phyloP scores from a whole-genome alignment of 805 yeast species.

The Alloascoidea africana region DNA sequence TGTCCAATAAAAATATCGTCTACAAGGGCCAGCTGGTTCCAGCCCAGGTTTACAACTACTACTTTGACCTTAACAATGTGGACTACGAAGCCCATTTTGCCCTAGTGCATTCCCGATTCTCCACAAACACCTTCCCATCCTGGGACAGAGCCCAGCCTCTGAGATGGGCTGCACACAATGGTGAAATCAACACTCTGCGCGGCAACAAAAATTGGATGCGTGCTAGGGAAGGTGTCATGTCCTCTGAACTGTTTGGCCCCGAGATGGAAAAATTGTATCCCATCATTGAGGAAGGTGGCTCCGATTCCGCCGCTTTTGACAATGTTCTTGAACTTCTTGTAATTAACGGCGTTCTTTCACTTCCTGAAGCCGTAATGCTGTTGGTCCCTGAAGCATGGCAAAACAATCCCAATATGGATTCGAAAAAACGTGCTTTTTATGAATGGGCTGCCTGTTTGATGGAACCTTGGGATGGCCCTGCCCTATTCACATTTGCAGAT shows the following conservation, averaged over 20 bases:
- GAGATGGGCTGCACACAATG: conserved; percentile 95
- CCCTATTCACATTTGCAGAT: conserved; percentile 89
- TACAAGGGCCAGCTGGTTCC: conserved; percentile 98
- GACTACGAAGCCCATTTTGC: conserved; percentile 94
- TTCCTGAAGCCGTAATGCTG: conserved; percentile 96
- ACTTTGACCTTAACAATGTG: conserved; percentile 82
- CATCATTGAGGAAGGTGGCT: conserved; percentile 95
- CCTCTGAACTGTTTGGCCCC: conserved; percentile 74
- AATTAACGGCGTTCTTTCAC: conserved; percentile 77
- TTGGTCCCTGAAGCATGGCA: conserved; percentile 98
- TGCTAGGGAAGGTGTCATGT: conserved; percentile 95
- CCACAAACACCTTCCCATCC: conserved; percentile 97
- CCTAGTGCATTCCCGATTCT: conserved; percentile 90
- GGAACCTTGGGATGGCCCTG: conserved; percentile 99
- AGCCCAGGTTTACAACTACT: conserved; percentile 86
- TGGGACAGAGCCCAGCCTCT: conserved; percentile 99
- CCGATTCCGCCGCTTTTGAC: conserved; percentile 96
- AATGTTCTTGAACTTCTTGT: conserved; percentile 87
- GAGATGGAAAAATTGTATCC: conserved; percentile 86
- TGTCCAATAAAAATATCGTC: conserved; percentile 78
- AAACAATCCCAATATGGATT: conserved; percentile 73
- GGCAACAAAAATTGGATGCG: conserved; percentile 99
- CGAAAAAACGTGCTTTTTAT: conserved; percentile 85
- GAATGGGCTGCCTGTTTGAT: conserved; percentile 98
- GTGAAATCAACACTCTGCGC: conserved; percentile 93